Percentiles rank a stretch among this genome's conserved stretches.
phyloP scores from a whole-genome alignment of 305 asterid genomes.

The Coffea humblotiana region DNA sequence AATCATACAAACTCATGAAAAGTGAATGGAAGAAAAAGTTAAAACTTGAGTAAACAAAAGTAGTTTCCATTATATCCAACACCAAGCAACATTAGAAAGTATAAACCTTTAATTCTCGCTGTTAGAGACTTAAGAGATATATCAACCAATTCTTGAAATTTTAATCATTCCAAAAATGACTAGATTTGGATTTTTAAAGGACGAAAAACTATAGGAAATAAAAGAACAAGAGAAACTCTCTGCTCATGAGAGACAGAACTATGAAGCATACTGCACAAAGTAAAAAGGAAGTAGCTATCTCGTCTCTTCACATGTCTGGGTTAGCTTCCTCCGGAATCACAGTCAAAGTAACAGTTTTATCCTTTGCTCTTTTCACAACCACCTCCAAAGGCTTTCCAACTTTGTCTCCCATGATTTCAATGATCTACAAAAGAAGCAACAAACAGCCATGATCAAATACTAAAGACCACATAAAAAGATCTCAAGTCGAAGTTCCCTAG shows the following conservation, averaged over 20 bases:
- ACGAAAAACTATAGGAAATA: neutral
- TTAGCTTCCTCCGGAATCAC: slow-evolving; percentile 88
- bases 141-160: neutral
- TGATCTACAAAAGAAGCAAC: slow-evolving; percentile 38
- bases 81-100: too few relatives aligned
- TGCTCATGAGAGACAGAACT: neutral
- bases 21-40: neutral
- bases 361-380: slow-evolving; percentile 63
- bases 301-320: slow-evolving; percentile 55
- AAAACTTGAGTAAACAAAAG: neutral
- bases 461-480: neutral
- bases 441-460: neutral
- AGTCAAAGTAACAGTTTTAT: slow-evolving; percentile 45
- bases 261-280: neutral
- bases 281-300: neutral
- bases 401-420: slow-evolving; percentile 67
- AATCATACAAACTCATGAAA: neutral
- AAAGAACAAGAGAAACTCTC: neutral
- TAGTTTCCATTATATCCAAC: neutral
- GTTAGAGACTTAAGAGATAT: neutral
- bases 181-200: neutral
- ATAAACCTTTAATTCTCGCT: neutral
- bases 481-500: neutral
- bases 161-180: neutral
- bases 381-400: slow-evolving; percentile 64